Evolutionary conservation across 2,329 filamentous ascomycete species (phyloP).

Genomic region (Trichoderma endophyticum): DNA sequence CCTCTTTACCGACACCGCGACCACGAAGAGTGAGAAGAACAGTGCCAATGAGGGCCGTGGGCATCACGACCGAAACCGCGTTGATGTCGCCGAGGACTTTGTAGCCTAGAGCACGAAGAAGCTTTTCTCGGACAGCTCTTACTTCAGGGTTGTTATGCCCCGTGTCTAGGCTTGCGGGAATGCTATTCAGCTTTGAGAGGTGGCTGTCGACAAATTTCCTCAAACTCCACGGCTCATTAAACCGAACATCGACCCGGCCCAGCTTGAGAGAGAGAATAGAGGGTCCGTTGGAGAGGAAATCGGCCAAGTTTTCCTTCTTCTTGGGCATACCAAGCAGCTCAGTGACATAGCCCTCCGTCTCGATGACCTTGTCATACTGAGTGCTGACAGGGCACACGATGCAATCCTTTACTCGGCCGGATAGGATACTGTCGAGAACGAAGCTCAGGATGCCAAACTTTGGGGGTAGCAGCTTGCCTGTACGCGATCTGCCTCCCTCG

Average conservation of each 20-base stretch:
- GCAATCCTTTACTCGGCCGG: conserved; percentile 81
- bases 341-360: conserved; percentile 94
- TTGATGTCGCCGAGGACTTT: conserved; percentile 94
- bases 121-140: conserved; percentile 60
- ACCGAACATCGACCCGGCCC: conserved; percentile 89
- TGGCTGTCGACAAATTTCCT: conserved; percentile 78
- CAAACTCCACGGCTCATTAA: conserved; percentile 94
- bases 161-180: conserved; percentile 43
- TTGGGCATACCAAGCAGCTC: conserved; percentile 93
- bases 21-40: conserved; percentile 88
- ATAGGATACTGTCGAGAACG: conserved; percentile 83
- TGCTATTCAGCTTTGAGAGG: conserved; percentile 50
- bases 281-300: conserved; percentile 80
- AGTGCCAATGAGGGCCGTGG: conserved; percentile 91
- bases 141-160: conserved; percentile 47
- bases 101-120: conserved; percentile 86
- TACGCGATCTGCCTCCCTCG: conserved; percentile 87
- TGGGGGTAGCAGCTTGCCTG: conserved; percentile 86
- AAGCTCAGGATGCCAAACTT: conserved; percentile 96
- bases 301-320: conserved; percentile 86
- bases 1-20: conserved; percentile 82
- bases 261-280: conserved; percentile 85
- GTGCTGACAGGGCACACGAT: conserved; percentile 95
- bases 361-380: conserved; percentile 98
- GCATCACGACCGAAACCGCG: conserved; percentile 94